These are phyloP conservation scores for Eucalyptus cloeziana DNA, from an alignment of 345 rosid species.

Conservation along the genomic window DNA sequence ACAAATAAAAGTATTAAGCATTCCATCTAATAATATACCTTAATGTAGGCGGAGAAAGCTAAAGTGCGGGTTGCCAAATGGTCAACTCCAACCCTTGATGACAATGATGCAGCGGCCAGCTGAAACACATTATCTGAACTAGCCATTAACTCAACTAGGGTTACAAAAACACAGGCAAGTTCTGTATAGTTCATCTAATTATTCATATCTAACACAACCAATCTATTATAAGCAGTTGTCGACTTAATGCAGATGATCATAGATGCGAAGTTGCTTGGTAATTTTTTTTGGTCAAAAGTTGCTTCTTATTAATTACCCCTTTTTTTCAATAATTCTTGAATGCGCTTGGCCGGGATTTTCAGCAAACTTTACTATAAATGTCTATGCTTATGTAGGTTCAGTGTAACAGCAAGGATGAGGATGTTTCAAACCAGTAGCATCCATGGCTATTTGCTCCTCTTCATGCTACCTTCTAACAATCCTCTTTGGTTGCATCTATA, in stretches of 20 bases:
- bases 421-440: background rate
- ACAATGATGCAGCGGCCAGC: background rate
- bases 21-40: background rate
- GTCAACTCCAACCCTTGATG: background rate
- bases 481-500: background rate
- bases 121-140: background rate
- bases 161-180: background rate
- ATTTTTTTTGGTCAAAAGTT: too few species aligned
- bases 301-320: background rate
- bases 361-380: background rate
- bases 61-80: constrained; percentile 3
- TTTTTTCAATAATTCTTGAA: background rate
- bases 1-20: background rate
- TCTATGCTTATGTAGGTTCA: background rate
- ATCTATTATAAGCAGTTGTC: background rate
- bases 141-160: background rate
- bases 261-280: background rate
- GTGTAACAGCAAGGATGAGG: background rate
- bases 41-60: constrained; percentile 18
- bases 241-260: background rate
- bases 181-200: background rate
- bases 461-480: background rate
- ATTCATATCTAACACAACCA: background rate
- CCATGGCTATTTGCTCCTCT: background rate
- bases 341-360: background rate